These are phyloP conservation scores for Apiospora sp. DNA, from an alignment of 2,329 filamentous ascomycete species.

Conservation along the genomic window DNA sequence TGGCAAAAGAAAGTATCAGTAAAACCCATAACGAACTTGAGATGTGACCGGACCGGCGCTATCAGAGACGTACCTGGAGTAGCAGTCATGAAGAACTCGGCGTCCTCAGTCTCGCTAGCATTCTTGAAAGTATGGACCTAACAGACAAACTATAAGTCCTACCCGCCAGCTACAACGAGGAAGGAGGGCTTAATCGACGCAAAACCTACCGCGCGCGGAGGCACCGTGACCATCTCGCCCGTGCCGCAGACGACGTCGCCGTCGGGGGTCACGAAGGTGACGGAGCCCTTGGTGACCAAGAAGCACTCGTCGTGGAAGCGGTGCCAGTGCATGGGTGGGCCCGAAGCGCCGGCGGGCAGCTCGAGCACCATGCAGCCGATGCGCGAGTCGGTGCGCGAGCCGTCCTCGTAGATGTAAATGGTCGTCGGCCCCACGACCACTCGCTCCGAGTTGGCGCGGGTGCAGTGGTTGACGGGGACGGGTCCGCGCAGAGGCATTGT, in stretches of 20 bases:
- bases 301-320: slow-evolving; percentile 49
- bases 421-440: slow-evolving; percentile 44
- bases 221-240: slow-evolving; percentile 46
- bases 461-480: slow-evolving; percentile 40
- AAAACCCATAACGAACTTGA: neutral
- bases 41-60: neutral
- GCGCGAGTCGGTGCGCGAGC: slow-evolving; percentile 44
- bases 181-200: neutral
- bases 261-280: slow-evolving; percentile 45
- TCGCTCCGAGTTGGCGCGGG: slow-evolving; percentile 41
- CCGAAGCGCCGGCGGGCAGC: slow-evolving; percentile 42
- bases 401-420: slow-evolving; percentile 46
- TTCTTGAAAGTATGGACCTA: slow-evolving; percentile 46
- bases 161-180: neutral
- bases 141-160: neutral
- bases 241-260: slow-evolving; percentile 40
- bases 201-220: slow-evolving; percentile 35
- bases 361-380: slow-evolving; percentile 43
- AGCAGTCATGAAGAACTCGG: slow-evolving; percentile 48
- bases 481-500: slow-evolving; percentile 44
- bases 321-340: slow-evolving; percentile 49
- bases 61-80: slow-evolving; percentile 39
- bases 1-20: neutral
- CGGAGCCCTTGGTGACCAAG: slow-evolving; percentile 44
- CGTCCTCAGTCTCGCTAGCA: slow-evolving; percentile 41